Base-by-base conservation (phyloP, 768 basidiomycete genomes). In the Pulveroboletus sp. region DNA sequence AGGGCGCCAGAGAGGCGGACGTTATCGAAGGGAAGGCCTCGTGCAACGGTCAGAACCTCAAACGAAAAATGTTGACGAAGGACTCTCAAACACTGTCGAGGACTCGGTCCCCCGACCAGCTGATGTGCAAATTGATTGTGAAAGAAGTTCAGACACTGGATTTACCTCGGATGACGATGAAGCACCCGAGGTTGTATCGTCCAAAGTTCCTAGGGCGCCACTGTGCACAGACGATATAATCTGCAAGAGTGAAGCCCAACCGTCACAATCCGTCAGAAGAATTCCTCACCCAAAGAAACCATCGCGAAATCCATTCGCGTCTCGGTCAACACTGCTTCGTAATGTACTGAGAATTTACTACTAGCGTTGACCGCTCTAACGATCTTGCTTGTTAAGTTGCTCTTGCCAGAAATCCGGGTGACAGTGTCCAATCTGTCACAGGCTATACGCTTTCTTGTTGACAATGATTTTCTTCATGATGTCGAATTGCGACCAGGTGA, bases 361-460 rank as follows among this genome's bases (percentile, higher is more conserved):
- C 29, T 30, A 31, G 1, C 6, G 19, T 16, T 9, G 11, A 17
- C 14, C 17, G 10, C 6, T 40, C 61, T 63, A 35, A 63, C 36
- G 14, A 27, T 46, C 11, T 40, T 30, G 24, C 41, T 41, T 44
- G 20, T 55, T 17, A 58, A 93, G 89, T 71, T 96, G 12, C 76
- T 96, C 5, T 72, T 86, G 17, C 89, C 86, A 12, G 93, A 95
- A 63, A 93, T 95, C 32, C 81, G 86, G 24, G 76, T 89, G 55
- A 94, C 93, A 0, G 78, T 93, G 5, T 94, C 92, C 2, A 93
- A 93, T 66, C 75, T 97, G 5, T 93, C 93, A 0, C 94, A 97
- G 65, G 91, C 89, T 5, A 89, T 96, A 55, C 82, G 79, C 26
- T 97, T 96, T 67, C 67, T 95, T 16, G 92, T 90, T 1, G 87